These are phyloP conservation scores for Zea luxurians DNA, from an alignment of 176 grass and related monocot genomes.

Conservation along the genomic window DNA sequence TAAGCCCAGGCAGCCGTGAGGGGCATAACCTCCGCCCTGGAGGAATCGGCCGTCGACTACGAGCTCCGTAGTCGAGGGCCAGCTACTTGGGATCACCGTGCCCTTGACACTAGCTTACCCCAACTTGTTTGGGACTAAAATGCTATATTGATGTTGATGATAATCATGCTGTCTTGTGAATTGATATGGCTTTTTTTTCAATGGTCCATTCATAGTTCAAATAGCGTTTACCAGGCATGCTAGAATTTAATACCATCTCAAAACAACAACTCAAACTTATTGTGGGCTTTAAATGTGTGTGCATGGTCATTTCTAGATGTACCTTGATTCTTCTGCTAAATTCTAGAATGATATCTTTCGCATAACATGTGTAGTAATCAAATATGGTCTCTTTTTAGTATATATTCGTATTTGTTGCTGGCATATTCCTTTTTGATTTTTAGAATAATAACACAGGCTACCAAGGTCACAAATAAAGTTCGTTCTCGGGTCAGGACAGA, in stretches of 20 bases:
- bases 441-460: conserved; percentile 82
- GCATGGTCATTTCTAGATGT: not conserved
- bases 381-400: conserved; percentile 31
- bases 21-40: no score
- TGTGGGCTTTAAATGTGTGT: not conserved
- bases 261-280: not conserved
- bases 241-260: not conserved
- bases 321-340: not conserved
- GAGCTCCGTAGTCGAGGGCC: no score
- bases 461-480: conserved; percentile 96
- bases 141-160: no score
- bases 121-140: no score
- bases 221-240: not conserved
- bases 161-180: not conserved
- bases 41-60: no score
- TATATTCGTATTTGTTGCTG: conserved; percentile 44
- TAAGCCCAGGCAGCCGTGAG: no score
- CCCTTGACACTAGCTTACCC: no score
- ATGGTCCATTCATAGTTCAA: not conserved
- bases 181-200: not conserved
- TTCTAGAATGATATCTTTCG: conserved; percentile 7
- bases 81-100: no score
- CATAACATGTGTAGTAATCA: not conserved
- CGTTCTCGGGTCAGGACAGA: conserved; percentile 66
- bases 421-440: conserved; percentile 61